phyloP scores from a whole-genome alignment of 2,329 filamentous ascomycete species.

The Cladosporium sp. region DNA sequence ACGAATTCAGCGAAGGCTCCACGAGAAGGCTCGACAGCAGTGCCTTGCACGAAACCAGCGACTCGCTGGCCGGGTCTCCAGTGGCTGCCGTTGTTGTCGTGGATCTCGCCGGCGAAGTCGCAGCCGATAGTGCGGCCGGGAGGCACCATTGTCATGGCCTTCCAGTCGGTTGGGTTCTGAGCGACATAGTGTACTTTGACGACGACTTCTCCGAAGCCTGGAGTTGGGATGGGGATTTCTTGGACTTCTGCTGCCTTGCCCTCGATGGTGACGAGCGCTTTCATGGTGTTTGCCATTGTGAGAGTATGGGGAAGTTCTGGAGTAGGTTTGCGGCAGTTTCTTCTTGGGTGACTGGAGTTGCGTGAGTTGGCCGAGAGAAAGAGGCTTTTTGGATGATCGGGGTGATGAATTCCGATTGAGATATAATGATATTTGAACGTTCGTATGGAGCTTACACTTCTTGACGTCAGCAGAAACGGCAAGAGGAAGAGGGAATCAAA shows the following conservation, averaged over 20 bases:
- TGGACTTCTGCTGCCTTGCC: slow-evolving; percentile 16
- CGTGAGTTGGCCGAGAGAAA: too few species aligned
- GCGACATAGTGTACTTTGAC: slow-evolving; percentile 25
- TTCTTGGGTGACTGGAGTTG: too few species aligned
- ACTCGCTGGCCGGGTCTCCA: slow-evolving; percentile 11
- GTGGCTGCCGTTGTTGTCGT: slow-evolving; percentile 17
- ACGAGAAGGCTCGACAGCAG: slow-evolving; percentile 7
- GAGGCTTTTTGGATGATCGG: too few species aligned
- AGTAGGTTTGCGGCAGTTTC: too few species aligned
- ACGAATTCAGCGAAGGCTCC: slow-evolving; percentile 29
- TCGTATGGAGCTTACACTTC: too few species aligned
- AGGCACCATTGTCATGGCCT: slow-evolving; percentile 12
- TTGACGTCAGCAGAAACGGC: too few species aligned
- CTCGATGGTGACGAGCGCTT: slow-evolving; percentile 9
- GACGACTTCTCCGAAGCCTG: slow-evolving; percentile 23
- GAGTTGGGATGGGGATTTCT: slow-evolving; percentile 21
- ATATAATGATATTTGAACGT: too few species aligned
- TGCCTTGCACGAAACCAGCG: slow-evolving; percentile 11
- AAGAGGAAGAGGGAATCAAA: too few species aligned
- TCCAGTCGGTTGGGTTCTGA: slow-evolving; percentile 27
- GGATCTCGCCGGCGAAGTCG: slow-evolving; percentile 28
- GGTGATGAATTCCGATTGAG: too few species aligned
- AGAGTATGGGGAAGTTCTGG: too few species aligned
- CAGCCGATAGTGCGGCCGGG: slow-evolving; percentile 21
- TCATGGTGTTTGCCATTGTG: slow-evolving; percentile 11